phyloP scores from a whole-genome alignment of 2,329 filamentous ascomycete genomes.

The Rutstroemia sp. region DNA sequence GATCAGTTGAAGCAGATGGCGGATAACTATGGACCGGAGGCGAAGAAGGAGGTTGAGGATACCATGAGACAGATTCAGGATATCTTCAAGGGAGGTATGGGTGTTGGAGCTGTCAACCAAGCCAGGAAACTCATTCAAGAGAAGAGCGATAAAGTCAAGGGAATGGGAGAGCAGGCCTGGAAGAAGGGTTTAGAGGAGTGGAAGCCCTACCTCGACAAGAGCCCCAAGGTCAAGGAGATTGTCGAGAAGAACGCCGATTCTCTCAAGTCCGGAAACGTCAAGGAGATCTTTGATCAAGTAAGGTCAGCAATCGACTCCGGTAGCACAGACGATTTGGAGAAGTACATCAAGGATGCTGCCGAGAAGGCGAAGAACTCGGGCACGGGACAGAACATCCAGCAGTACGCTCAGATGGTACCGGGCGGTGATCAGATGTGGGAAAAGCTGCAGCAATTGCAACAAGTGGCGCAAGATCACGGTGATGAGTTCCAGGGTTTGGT shows the following conservation, averaged over 20 bases:
- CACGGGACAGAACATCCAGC: slow-evolving; percentile 32
- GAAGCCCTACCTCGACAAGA: slow-evolving; percentile 68
- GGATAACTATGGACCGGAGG: slow-evolving; percentile 65
- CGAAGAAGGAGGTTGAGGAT: slow-evolving; percentile 67
- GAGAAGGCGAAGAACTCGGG: slow-evolving; percentile 51
- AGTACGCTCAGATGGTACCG: slow-evolving; percentile 60
- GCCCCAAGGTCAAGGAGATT: slow-evolving; percentile 65
- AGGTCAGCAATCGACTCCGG: slow-evolving; percentile 55
- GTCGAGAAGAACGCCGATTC: slow-evolving; percentile 63
- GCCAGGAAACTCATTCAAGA: slow-evolving; percentile 58
- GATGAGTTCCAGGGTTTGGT: slow-evolving; percentile 63
- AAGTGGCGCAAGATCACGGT: slow-evolving; percentile 60
- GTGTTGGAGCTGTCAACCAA: slow-evolving; percentile 46
- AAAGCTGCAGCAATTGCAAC: slow-evolving; percentile 57
- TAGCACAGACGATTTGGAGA: slow-evolving; percentile 50
- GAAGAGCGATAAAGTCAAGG: slow-evolving; percentile 58
- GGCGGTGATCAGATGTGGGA: slow-evolving; percentile 56
- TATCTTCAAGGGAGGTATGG: slow-evolving; percentile 55
- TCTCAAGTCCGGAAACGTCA: slow-evolving; percentile 59
- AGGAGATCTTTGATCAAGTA: slow-evolving; percentile 55
- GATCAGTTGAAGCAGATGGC: slow-evolving; percentile 64
- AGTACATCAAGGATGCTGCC: slow-evolving; percentile 51
- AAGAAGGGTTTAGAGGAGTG: slow-evolving; percentile 63
- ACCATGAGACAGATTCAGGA: slow-evolving; percentile 62
- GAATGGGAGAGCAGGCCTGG: slow-evolving; percentile 66